These are phyloP conservation scores for Rhododendron henanense DNA, from an alignment of 148 eudicot genomes.

Conservation along the genomic window DNA sequence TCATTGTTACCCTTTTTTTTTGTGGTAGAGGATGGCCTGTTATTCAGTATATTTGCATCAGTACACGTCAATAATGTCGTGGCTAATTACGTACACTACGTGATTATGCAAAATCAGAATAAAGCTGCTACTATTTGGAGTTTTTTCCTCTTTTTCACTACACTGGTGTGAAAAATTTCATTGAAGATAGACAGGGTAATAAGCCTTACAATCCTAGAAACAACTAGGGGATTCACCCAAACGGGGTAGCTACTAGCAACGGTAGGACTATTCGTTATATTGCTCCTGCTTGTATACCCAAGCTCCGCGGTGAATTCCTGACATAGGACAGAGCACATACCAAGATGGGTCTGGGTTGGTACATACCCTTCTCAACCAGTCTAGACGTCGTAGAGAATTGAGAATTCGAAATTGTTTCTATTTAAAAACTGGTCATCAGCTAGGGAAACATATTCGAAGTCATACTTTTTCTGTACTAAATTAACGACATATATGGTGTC, in stretches of 20 bases:
- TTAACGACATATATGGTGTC: neutral
- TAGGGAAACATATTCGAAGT: neutral
- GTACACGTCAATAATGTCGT: neutral
- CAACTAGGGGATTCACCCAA: neutral
- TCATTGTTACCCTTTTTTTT: neutral
- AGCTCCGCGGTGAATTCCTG: neutral
- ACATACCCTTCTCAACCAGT: neutral
- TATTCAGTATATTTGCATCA: neutral
- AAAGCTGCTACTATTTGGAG: neutral
- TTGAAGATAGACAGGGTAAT: neutral
- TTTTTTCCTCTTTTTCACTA: neutral
- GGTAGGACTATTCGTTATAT: neutral
- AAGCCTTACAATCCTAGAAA: neutral
- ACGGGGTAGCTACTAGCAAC: neutral
- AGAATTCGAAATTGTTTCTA: too few species aligned
- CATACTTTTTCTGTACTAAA: neutral
- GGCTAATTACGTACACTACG: neutral
- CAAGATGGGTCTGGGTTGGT: neutral
- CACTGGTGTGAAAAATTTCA: neutral
- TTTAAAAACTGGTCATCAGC: neutral
- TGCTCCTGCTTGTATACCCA: neutral
- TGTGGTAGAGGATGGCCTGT: neutral
- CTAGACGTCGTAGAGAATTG: too few species aligned
- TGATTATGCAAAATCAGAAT: neutral
- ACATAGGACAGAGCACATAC: neutral